phyloP scores from a whole-genome alignment of 257 asterid species.

The Solanum pennellii region DNA sequence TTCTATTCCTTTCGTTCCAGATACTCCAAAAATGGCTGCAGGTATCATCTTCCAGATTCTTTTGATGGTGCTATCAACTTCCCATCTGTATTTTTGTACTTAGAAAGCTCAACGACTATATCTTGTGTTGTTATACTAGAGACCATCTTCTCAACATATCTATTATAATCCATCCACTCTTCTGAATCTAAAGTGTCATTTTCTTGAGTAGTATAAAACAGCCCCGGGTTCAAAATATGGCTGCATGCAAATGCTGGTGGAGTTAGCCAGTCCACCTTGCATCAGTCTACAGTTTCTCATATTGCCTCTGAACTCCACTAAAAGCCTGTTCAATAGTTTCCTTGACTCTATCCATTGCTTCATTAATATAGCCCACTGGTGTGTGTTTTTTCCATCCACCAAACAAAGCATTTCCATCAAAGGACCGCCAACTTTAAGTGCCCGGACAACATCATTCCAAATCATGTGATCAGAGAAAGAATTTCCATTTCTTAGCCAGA shows the following conservation, averaged over 20 bases:
- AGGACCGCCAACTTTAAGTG: background rate
- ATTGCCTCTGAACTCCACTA: background rate
- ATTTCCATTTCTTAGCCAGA: background rate
- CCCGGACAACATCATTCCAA: background rate
- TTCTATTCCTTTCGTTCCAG: no score
- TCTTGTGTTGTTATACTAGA: background rate
- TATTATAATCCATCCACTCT: background rate
- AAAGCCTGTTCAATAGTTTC: background rate
- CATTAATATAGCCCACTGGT: background rate
- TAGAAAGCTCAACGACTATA: background rate
- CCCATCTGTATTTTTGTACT: background rate
- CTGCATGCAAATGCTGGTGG: background rate
- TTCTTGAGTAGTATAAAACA: background rate
- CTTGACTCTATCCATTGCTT: background rate
- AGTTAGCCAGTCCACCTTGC: background rate
- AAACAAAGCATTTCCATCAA: background rate
- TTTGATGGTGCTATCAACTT: no score
- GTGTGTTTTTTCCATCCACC: background rate
- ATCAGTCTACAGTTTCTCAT: background rate
- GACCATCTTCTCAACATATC: background rate
- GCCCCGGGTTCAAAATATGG: background rate
- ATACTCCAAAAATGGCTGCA: no score
- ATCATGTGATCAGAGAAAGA: background rate
- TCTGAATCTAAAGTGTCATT: background rate
- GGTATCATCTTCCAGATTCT: no score